A percentile compares a stretch with the other conserved stretches of the same genome.
Evolutionary conservation across 805 yeast species (phyloP).

Genomic region (Schwanniomyces pseudopolymorphus): DNA sequence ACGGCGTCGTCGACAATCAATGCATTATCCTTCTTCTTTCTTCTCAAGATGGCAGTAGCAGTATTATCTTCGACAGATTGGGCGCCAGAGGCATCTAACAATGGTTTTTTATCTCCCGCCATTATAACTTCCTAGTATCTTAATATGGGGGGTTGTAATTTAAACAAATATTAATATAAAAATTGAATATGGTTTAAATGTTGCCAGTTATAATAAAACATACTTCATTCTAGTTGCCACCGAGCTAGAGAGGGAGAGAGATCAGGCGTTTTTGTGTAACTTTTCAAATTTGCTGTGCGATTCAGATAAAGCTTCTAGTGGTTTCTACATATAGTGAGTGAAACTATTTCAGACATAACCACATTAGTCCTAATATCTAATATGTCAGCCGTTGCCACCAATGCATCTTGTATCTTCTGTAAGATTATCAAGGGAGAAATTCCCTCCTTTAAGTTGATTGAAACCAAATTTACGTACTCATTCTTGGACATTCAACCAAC

Average conservation of each 20-base stretch:
- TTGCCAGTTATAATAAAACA: neutral
- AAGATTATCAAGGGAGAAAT: slow-evolving; percentile 94
- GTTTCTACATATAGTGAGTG: neutral
- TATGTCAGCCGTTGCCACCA: slow-evolving; percentile 4
- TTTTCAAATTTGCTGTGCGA: neutral
- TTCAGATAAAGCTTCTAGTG: neutral
- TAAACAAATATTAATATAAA: neutral
- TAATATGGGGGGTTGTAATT: neutral
- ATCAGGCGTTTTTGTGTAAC: slow-evolving; percentile 6
- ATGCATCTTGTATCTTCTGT: slow-evolving; percentile 73
- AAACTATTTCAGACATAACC: neutral
- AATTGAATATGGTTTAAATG: neutral
- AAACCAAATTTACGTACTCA: slow-evolving; percentile 77
- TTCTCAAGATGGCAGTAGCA: slow-evolving; percentile 95
- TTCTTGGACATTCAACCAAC: slow-evolving; percentile 95
- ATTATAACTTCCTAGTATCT: neutral
- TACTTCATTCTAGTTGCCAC: slow-evolving; percentile 4
- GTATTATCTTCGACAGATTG: slow-evolving; percentile 62
- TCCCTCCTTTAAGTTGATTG: slow-evolving; percentile 87
- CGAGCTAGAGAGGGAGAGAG: neutral
- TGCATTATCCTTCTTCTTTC: slow-evolving; percentile 97
- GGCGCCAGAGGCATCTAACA: slow-evolving; percentile 64
- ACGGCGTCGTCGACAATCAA: slow-evolving; percentile 95
- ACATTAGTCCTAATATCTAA: neutral
- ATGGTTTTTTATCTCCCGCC: slow-evolving; percentile 34